Base-by-base conservation (phyloP, 2,329 filamentous ascomycete genomes). In the Fusarium nurragi region DNA sequence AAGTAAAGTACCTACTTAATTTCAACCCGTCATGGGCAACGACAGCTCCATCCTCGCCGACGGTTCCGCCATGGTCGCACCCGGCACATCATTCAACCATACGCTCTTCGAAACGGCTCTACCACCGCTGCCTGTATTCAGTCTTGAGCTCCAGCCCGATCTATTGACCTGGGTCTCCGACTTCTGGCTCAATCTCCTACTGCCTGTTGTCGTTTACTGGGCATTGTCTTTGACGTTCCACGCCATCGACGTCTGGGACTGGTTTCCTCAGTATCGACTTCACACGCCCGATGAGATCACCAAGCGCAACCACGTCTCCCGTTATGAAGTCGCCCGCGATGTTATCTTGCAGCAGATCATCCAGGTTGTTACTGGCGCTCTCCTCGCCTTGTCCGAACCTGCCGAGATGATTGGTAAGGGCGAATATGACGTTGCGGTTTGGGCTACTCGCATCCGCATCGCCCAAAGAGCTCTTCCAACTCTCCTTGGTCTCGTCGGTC, bases 271-370 rank as follows among this genome's bases (percentile, higher is more conserved):
- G 72, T 97, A 98, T 79, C 90, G 95, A 64, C 84, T 99, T 38
- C 95, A 99, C 79, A 98, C 95, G 0, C 95, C 95, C 14, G 93
- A 93, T 49, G 94, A 98, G 78, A 90, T 98, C 64, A 76, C 89
- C 32, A 92, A 92, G 77, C 88, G 94, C 71, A 97, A 97, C 78
- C 92, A 92, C 73, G 94, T 93, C 50, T 87, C 91, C 43, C 88
- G 93, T 64, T 92, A 86, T 79, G 90, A 97, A 73, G 93, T 97
- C 5, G 87, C 94, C 64, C 89, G 92, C 76, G 94, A 98, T 81
- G 94, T 98, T 69, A 80, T 98, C 53, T 75, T 98, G 57, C 94
- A 99, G 79, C 95, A 99, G 76, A 77, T 94, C 60, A 91, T 99
- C 45, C 95, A 99, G 81, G 90, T 92, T 22, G 77, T 84, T 18